phyloP scores from a whole-genome alignment of 2,329 filamentous ascomycete genomes.

The Purpureocillium takamizusanense region DNA sequence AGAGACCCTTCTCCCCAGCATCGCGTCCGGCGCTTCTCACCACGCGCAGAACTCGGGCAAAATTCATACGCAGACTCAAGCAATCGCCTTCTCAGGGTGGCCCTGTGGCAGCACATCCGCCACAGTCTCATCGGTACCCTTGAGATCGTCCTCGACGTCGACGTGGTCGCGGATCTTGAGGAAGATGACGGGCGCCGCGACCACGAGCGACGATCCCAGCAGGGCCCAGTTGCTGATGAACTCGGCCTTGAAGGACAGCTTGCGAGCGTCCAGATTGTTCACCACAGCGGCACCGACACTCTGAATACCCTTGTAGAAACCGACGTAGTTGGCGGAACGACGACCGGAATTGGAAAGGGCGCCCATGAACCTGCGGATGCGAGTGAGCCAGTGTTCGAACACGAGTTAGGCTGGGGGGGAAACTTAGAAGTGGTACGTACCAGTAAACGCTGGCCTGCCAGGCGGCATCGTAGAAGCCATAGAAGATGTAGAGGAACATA shows the following conservation, averaged over 20 bases:
- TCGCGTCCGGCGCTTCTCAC: too few relatives aligned
- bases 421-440: slow-evolving; percentile 61
- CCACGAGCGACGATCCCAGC: slow-evolving; percentile 59
- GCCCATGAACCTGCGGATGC: slow-evolving; percentile 65
- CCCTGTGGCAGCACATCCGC: slow-evolving; percentile 49
- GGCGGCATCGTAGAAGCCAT: slow-evolving; percentile 78
- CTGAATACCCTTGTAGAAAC: slow-evolving; percentile 76
- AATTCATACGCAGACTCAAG: too few relatives aligned
- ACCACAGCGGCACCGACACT: slow-evolving; percentile 58
- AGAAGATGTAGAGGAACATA: slow-evolving; percentile 86
- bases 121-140: slow-evolving; percentile 74
- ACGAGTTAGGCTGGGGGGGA: too few relatives aligned
- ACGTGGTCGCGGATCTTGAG: slow-evolving; percentile 74
- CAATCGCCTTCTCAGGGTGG: slow-evolving; percentile 1
- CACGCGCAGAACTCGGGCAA: too few relatives aligned
- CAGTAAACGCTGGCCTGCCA: slow-evolving; percentile 92
- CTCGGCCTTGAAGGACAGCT: slow-evolving; percentile 54
- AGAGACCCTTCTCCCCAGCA: too few relatives aligned
- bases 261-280: slow-evolving; percentile 23
- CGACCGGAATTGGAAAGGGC: slow-evolving; percentile 85
- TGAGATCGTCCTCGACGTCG: slow-evolving; percentile 68
- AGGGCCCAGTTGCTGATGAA: slow-evolving; percentile 69
- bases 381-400: too few relatives aligned
- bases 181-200: slow-evolving; percentile 73
- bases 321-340: slow-evolving; percentile 76